Base-by-base conservation (phyloP, 176 grass and related monocot species). In the Phragmites australis region DNA sequence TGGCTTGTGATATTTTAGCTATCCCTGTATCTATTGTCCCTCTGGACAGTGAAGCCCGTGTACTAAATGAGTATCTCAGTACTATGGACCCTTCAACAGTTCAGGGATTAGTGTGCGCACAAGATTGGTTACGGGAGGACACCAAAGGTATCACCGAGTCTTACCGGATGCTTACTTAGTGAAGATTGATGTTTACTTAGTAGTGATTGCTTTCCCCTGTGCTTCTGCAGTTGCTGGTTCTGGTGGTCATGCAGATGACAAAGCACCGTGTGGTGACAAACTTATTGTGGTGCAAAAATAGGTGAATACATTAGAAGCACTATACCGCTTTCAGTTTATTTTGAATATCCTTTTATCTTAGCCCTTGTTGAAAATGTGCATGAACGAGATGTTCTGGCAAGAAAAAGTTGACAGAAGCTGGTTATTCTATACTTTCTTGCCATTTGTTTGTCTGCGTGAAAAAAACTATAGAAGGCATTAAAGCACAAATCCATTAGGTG, bases 61-160 rank as follows among this genome's bases (percentile, higher is more conserved):
- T 78, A 37, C 85, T 99, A 76, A 95, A 99, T 86, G 92, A 99
- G 78, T 95, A 99, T 82, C 81, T 95, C 26, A 93, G 90, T 89
- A 88, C 82, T 21, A 89, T 92, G 88, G 96, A 99, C 68, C 81
- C 96, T 67, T 64, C 25, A 58, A 94, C 82, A 13, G 79, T 95
- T 61, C 81, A 99, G 83, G 93, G 88, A 70, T 88, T 99, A 69
- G 88, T 95, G 44, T 99, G 96, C 62, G 86, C 96, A 29, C 92
- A 99, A 76, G 96, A 99, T 91, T 95, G 96, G 96, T 75, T 99
- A 77, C 83, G 54, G 34, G 88, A 89, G 74, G 92, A 93, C 79
- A 73, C 79, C 37, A 90, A 95, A 79, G 92, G 92, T 99, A 90
- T 47, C 54, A 42, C 22, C 81, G 27, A 51, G 55, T 44, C 55